These are phyloP conservation scores for Solanum chacoense DNA, from an alignment of 305 asterid species.

Conservation along the genomic window DNA sequence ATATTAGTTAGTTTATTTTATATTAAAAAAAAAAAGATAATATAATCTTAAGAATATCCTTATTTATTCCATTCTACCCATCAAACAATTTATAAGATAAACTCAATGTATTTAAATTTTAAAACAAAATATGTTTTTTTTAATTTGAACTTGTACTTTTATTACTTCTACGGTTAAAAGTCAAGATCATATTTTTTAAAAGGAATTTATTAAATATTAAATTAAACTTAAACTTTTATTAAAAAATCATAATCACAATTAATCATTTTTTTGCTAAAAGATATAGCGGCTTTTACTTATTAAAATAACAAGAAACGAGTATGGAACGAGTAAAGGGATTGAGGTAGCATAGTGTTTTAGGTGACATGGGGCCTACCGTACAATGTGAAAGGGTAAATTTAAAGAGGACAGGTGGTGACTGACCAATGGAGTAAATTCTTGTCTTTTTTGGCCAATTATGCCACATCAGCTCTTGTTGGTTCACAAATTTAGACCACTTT, in stretches of 20 bases:
- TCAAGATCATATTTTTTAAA: background rate
- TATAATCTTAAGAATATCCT: no score
- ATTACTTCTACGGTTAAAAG: background rate
- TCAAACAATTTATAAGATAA: background rate
- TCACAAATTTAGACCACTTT: background rate
- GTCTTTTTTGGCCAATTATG: background rate
- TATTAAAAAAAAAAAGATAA: no score
- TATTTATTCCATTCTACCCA: background rate
- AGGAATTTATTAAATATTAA: background rate
- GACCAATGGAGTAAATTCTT: background rate
- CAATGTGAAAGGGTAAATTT: background rate
- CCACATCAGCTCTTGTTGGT: background rate
- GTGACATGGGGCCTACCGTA: constrained; percentile 36
- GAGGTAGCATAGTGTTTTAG: constrained; percentile 12
- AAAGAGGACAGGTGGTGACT: background rate
- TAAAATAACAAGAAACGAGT: background rate
- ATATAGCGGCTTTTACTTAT: background rate
- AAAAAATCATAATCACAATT: background rate
- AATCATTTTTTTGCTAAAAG: background rate
- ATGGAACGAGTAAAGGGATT: background rate
- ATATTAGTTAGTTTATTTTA: background rate
- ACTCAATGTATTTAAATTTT: background rate
- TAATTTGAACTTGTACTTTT: background rate
- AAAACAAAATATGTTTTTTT: background rate
- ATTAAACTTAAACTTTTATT: background rate